Evolutionary conservation across 148 eudicot species (phyloP), one percentile per base, ranked within the genome.

Genomic region (Beta vulgaris): DNA sequence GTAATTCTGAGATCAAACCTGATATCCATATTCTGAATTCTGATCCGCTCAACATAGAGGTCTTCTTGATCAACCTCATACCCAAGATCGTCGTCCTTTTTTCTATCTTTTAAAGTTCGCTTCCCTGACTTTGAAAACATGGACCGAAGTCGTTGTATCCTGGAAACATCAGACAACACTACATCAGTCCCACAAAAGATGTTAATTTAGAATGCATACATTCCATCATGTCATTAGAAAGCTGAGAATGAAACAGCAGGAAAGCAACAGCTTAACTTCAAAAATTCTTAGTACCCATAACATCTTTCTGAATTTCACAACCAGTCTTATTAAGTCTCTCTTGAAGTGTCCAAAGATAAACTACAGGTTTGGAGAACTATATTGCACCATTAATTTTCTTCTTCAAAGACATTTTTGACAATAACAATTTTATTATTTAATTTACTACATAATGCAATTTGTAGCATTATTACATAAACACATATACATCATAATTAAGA

Each of bases 11-110:
- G 51, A 61, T 28, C 36, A 72, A 57, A 91, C 96, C 98, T 92
- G 77, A 94, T 73, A 40, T 89, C 91, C 92, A 95, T 83, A 73
- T 88, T 95, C 76, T 95, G 91, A 51, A 95, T 86, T 68, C 93
- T 92, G 82, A 95, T 85, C 55, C 98, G 88, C 81, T 94, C 96
- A 81, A 92, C 91, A 53, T 51, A 78, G 25, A 91, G 73, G 46
- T 82, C 92, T 73, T 84, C 87, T 81, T 82, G 82, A 16, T 84
- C 84, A 40, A 66, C 57, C 25, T 92, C 91, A 62, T 78, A 25
- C 35, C 29, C 28, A 49, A 72, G 78, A 69, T 86, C 96, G 60
- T 95, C 94, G 79, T 88, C 88, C 76, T 84, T 86, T 72, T 86
- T 95, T 42, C 71, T 85, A 63, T 85, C 83, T 74, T 80, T 88